Percentiles rank a stretch among this genome's conserved stretches.
Conservation (phyloP, 345 rosid species). For the Diplotaxis tenuifolia region DNA sequence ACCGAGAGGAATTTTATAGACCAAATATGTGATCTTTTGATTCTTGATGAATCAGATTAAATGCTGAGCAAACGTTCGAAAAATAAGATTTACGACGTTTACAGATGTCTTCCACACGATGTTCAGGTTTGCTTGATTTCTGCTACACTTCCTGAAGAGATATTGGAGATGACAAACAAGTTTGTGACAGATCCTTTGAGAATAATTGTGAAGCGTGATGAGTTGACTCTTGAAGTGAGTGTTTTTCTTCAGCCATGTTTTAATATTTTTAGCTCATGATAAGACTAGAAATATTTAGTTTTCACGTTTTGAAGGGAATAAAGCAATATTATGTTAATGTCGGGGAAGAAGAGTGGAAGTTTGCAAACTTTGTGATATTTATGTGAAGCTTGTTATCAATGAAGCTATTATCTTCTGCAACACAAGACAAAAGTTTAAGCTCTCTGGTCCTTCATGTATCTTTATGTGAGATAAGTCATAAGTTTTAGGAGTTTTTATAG, state of each 20-base stretch:
- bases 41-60: conserved; percentile 90
- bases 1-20: conserved; percentile 87
- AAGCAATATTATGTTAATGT: conserved; percentile 82
- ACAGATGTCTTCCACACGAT: conserved; percentile 88
- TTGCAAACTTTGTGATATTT: conserved; percentile 88
- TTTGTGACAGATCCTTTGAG: conserved; percentile 94
- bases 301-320: conserved; percentile 52
- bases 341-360: no score
- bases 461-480: background rate
- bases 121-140: conserved; percentile 86
- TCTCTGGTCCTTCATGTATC: background rate
- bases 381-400: conserved; percentile 83
- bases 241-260: background rate
- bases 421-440: conserved; percentile 63
- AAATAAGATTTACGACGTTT: conserved; percentile 92
- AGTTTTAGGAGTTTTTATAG: no score
- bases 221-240: conserved; percentile 79
- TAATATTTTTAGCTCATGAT: no score
- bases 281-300: background rate
- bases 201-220: no score
- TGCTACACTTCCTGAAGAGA: no score
- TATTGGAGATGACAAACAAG: conserved; percentile 85
- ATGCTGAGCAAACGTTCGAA: conserved; percentile 96
- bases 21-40: conserved; percentile 53
- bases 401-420: conserved; percentile 98